phyloP scores from a whole-genome alignment of 495 filamentous ascomycete species.

The Penicillium egyptiacum region DNA sequence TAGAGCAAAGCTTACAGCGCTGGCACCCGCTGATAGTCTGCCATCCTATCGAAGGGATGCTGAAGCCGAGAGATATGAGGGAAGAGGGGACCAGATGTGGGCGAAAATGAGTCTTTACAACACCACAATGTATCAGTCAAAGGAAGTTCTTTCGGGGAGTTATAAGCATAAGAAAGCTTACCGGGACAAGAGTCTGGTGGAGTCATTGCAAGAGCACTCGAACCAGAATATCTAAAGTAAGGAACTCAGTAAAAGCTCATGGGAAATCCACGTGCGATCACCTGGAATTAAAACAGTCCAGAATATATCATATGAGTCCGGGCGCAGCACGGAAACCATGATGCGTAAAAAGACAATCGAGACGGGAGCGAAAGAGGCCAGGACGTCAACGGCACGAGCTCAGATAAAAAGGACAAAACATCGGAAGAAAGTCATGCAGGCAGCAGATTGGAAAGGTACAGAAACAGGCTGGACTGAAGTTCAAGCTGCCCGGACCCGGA shows the following conservation, averaged over 20 bases:
- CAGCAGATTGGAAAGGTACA: constrained; percentile 32
- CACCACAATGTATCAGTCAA: constrained; percentile 20
- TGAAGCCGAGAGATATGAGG: constrained; percentile 36
- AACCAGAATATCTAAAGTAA: constrained; percentile 40
- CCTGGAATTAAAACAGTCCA: constrained; percentile 9
- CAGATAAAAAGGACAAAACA: constrained; percentile 27
- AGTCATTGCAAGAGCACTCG: constrained; percentile 46
- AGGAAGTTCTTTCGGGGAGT: background rate
- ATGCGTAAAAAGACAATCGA: constrained; percentile 19
- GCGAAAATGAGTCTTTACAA: constrained; percentile 43
- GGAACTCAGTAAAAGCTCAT: constrained; percentile 22
- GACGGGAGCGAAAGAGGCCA: constrained; percentile 15
- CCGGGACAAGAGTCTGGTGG: constrained; percentile 50
- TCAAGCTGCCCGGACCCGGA: constrained; percentile 38
- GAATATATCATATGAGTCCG: constrained; percentile 15
- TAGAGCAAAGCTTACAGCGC: constrained; percentile 39
- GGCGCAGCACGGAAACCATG: constrained; percentile 19
- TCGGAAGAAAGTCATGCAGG: constrained; percentile 34
- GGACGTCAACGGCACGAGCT: constrained; percentile 18
- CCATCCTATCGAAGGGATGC: constrained; percentile 43
- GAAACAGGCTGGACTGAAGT: constrained; percentile 33
- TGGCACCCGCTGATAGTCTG: constrained; percentile 44
- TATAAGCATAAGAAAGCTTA: constrained; percentile 26
- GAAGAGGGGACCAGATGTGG: constrained; percentile 39
- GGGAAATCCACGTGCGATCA: constrained; percentile 12